phyloP scores from a whole-genome alignment of 208 protist species.

The Acanthamoeba lugdunensis region DNA sequence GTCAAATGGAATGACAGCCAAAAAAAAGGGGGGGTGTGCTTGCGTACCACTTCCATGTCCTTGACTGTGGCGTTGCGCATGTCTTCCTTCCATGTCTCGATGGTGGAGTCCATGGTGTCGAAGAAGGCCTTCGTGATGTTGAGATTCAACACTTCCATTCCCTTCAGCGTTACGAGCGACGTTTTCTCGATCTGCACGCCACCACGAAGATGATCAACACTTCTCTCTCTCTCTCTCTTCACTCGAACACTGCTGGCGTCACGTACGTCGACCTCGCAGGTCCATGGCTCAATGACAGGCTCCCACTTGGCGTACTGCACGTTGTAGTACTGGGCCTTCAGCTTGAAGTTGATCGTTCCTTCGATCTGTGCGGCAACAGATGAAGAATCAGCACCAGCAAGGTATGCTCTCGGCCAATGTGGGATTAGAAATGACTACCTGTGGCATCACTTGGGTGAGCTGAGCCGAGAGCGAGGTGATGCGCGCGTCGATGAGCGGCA shows the following conservation, averaged over 20 bases:
- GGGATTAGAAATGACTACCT: neutral
- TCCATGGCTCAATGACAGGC: slow-evolving; percentile 67
- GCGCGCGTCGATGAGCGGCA: slow-evolving; percentile 47
- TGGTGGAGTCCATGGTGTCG: slow-evolving; percentile 68
- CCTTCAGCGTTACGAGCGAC: neutral
- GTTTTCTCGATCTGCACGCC: slow-evolving; percentile 58
- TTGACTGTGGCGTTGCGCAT: slow-evolving; percentile 3
- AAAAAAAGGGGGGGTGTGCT: neutral
- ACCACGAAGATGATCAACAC: too few species aligned
- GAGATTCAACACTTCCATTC: slow-evolving; percentile 30
- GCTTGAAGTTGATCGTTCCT: slow-evolving; percentile 37
- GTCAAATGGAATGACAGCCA: neutral
- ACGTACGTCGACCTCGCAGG: slow-evolving; percentile 40
- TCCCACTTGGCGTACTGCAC: slow-evolving; percentile 69
- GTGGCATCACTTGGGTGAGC: slow-evolving; percentile 24
- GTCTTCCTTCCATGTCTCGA: slow-evolving; percentile 68
- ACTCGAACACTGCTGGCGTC: too few species aligned
- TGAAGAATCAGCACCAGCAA: neutral
- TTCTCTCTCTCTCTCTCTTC: too few species aligned
- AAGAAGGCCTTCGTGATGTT: slow-evolving; percentile 75
- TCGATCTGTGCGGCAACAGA: slow-evolving; percentile 6
- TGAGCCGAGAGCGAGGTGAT: slow-evolving; percentile 44
- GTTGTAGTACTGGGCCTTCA: slow-evolving; percentile 69
- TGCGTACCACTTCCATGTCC: slow-evolving; percentile 45
- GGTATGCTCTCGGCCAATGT: neutral